Evolutionary conservation across 2,329 filamentous ascomycete species (phyloP).

Genomic region (Botrytis pseudocinerea): DNA sequence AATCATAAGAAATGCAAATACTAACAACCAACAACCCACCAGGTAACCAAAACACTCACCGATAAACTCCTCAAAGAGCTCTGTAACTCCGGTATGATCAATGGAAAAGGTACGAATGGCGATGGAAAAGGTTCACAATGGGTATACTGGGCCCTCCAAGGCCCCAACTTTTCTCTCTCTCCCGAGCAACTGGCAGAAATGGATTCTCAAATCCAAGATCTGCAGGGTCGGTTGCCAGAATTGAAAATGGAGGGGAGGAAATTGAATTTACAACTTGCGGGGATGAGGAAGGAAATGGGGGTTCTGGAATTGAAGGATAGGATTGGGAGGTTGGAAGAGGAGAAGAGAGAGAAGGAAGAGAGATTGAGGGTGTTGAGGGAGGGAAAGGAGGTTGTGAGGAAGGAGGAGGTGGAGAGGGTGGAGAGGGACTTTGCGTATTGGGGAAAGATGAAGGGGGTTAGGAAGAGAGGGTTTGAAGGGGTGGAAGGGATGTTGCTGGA

Average conservation of each 20-base stretch:
- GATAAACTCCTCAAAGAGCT: slow-evolving; percentile 63
- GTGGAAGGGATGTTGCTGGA: slow-evolving; percentile 48
- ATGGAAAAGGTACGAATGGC: slow-evolving; percentile 47
- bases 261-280: slow-evolving; percentile 43
- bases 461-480: slow-evolving; percentile 39
- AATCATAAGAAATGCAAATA: neutral
- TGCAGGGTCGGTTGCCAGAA: slow-evolving; percentile 47
- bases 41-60: slow-evolving; percentile 50
- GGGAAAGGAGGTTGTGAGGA: slow-evolving; percentile 46
- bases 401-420: slow-evolving; percentile 49
- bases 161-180: slow-evolving; percentile 38
- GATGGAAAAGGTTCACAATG: slow-evolving; percentile 40
- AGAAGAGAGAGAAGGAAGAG: slow-evolving; percentile 42
- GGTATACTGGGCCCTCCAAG: slow-evolving; percentile 41
- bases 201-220: slow-evolving; percentile 44
- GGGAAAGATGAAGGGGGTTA: slow-evolving; percentile 39
- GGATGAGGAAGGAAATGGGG: slow-evolving; percentile 47
- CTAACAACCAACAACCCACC: slow-evolving; percentile 16
- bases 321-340: slow-evolving; percentile 45
- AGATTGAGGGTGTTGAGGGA: slow-evolving; percentile 46
- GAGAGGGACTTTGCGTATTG: slow-evolving; percentile 50
- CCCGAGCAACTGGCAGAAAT: slow-evolving; percentile 37
- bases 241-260: slow-evolving; percentile 34
- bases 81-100: slow-evolving; percentile 59
- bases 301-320: slow-evolving; percentile 48